Base-by-base conservation (phyloP, 2,329 filamentous ascomycete species). In the Orbilia blumenaviensis region DNA sequence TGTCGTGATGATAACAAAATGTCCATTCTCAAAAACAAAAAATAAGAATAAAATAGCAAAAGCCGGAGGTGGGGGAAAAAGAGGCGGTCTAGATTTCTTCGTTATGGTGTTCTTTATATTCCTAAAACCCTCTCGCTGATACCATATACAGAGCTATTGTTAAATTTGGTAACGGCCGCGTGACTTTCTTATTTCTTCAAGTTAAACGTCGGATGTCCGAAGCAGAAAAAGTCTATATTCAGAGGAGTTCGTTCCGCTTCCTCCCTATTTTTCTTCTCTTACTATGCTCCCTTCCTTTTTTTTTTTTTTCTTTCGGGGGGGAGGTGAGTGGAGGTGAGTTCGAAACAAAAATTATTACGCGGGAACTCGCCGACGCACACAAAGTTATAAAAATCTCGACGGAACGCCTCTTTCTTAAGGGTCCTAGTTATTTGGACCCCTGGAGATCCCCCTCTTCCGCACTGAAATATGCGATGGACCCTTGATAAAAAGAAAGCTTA, bases 361-460 rank as follows among this genome's bases (percentile, higher is more conserved):
- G 67, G 67, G 38, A 34, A 72, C 58, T 72, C 46, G 67, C 67
- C 67, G 67, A 72, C 41, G 27, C 54, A 46, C 42, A 63, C 29
- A 27, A 63, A 7, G 18, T 38, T 63, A 36, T 63, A 46, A 46
- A 63, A 29, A 32, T 64, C 23, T 72, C 67, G 38, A 71, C 36
- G 56, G 66, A 71, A 62, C 66, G 66, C 66, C 66, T 63, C 56
- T 71, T 61, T 46, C 29, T 56, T 44, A 12, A 36, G 25, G 27
- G 21, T 68, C 16, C n/a, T n/a, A n/a, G n/a, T n/a, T n/a, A n/a
- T n/a, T 23, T 23, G 12, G n/a, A 46, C 54, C 66, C 54, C 66
- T 69, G 66, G 66, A 54, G 48, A 61, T 34, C 29, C 41, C n/a
- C 36, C 25, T 25, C 32, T 21, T 50, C 42, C 50, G 54, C 62